Conservation (phyloP, 2,329 filamentous ascomycete genomes). For the Clarireedia sp. region DNA sequence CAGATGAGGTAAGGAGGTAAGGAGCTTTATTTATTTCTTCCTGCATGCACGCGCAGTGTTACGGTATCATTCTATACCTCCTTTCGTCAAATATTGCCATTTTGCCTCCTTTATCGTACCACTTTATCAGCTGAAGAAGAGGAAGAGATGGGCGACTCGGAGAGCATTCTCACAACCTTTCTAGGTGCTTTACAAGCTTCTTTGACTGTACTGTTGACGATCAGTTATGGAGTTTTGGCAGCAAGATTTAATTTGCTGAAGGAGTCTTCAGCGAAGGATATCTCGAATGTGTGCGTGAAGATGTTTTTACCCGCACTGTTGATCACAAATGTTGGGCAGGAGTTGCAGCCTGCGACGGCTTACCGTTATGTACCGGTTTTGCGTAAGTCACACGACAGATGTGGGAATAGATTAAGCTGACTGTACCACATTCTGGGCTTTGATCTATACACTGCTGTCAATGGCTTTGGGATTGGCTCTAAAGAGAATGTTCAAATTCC, state of each 20-base stretch:
- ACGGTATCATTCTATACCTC: no score
- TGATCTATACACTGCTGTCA: slow-evolving; percentile 34
- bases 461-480: slow-evolving; percentile 35
- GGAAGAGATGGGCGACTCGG: not conserved
- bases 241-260: slow-evolving; percentile 34
- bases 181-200: slow-evolving; percentile 39
- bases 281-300: slow-evolving; percentile 40
- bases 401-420: not conserved
- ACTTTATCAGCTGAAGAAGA: no score
- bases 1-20: no score
- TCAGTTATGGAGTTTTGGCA: slow-evolving; percentile 37
- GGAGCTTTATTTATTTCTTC: no score
- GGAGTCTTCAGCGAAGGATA: slow-evolving; percentile 31
- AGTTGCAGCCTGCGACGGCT: slow-evolving; percentile 33
- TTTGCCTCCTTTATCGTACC: no score
- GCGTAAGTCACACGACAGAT: not conserved
- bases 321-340: slow-evolving; percentile 37
- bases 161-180: slow-evolving; percentile 33
- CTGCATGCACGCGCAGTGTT: no score
- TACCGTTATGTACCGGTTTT: slow-evolving; percentile 33
- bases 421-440: slow-evolving; percentile 31
- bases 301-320: slow-evolving; percentile 41
- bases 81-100: no score
- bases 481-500: slow-evolving; percentile 34
- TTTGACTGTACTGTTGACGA: slow-evolving; percentile 40